These are phyloP conservation scores for Suillus alpinus DNA, from an alignment of 768 basidiomycete species.

Conservation along the genomic window DNA sequence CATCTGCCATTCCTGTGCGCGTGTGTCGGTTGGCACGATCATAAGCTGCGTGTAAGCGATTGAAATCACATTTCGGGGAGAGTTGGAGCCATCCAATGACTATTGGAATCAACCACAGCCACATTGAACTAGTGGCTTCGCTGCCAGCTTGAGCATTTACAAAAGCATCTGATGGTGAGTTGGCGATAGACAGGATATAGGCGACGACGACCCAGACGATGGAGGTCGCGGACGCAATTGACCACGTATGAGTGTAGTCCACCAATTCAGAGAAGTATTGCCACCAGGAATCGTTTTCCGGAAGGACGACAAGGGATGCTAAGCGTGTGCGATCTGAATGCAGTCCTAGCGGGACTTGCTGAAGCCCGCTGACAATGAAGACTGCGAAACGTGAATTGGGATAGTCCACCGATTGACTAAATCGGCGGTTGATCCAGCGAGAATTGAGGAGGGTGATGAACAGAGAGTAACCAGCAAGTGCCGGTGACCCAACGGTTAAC, in stretches of 20 bases:
- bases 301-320: conserved; percentile 34
- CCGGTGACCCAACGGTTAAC: conserved; percentile 43
- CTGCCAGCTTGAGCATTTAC: neutral
- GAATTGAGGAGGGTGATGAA: conserved; percentile 41
- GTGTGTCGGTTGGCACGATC: conserved; percentile 25
- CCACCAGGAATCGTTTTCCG: conserved; percentile 39
- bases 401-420: conserved; percentile 26
- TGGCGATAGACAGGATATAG: conserved; percentile 32
- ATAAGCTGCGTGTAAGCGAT: conserved; percentile 25
- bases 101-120: conserved; percentile 37
- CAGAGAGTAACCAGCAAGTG: conserved; percentile 44
- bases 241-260: conserved; percentile 34
- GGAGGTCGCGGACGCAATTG: conserved; percentile 29
- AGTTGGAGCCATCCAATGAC: conserved; percentile 35
- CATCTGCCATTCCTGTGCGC: conserved; percentile 13
- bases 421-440: conserved; percentile 37
- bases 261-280: conserved; percentile 25
- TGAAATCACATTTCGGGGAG: conserved; percentile 32
- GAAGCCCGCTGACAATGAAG: conserved; percentile 32
- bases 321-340: conserved; percentile 18
- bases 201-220: conserved; percentile 35
- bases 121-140: conserved; percentile 25
- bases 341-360: conserved; percentile 34
- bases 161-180: conserved; percentile 15
- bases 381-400: conserved; percentile 19